Percentiles rank a stretch among this genome's conserved stretches.
phyloP scores from a whole-genome alignment of 2,329 filamentous ascomycete genomes.

The Pestalotiopsis sp. region DNA sequence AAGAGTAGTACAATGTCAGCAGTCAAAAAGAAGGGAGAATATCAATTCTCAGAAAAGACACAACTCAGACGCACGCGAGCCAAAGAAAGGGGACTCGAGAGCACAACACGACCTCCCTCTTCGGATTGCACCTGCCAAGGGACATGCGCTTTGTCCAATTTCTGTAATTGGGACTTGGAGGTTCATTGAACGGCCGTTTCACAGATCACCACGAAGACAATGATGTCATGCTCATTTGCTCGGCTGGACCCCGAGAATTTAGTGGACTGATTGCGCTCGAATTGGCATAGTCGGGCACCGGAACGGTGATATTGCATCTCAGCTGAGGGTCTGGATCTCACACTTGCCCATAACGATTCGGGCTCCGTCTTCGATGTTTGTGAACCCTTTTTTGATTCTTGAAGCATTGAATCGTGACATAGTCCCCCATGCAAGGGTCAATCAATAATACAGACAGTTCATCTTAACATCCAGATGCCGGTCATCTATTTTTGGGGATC shows the following conservation, averaged over 20 bases:
- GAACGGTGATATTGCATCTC: background rate
- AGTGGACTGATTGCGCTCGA: background rate
- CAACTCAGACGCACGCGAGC: background rate
- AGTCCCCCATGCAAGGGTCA: background rate
- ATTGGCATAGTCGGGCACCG: background rate
- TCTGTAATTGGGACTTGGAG: background rate
- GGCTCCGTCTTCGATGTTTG: background rate
- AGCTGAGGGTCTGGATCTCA: background rate
- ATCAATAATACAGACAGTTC: background rate
- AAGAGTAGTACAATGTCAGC: background rate
- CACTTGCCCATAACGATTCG: background rate
- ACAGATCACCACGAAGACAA: constrained; percentile 2
- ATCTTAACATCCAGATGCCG: background rate
- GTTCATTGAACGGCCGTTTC: background rate
- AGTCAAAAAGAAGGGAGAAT: background rate
- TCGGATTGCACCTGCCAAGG: background rate
- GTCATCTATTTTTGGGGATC: background rate
- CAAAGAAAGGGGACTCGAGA: background rate
- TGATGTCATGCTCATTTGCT: constrained; percentile 11
- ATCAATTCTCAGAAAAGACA: background rate
- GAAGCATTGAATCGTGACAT: background rate
- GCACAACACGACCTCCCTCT: background rate
- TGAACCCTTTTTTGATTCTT: background rate
- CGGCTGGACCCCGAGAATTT: constrained; percentile 3
- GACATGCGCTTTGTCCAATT: background rate